Evolutionary conservation across 2,329 filamentous ascomycete species (phyloP).

Genomic region (Pestalotiopsis sp.): DNA sequence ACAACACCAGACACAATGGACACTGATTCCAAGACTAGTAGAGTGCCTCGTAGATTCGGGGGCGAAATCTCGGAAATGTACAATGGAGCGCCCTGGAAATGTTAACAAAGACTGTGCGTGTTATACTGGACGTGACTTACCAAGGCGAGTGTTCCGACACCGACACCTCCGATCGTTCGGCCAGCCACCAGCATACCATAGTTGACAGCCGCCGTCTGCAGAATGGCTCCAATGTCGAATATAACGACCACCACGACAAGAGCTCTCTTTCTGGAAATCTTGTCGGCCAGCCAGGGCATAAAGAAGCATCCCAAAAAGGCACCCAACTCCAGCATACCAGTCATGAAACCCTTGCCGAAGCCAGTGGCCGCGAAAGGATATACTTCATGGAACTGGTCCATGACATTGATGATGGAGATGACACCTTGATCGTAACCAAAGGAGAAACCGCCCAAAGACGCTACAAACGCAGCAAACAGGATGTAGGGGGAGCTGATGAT

Average conservation of each 20-base stretch:
- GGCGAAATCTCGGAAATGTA: slow-evolving; percentile 35
- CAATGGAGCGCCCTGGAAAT: slow-evolving; percentile 10
- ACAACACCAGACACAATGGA: slow-evolving; percentile 52
- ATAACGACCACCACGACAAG: slow-evolving; percentile 37
- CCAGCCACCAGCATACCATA: slow-evolving; percentile 29
- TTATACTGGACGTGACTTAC: background rate
- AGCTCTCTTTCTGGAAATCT: slow-evolving; percentile 42
- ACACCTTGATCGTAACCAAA: slow-evolving; percentile 39
- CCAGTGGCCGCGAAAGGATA: slow-evolving; percentile 35
- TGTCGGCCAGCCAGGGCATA: slow-evolving; percentile 38
- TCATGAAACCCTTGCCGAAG: slow-evolving; percentile 41
- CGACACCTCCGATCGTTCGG: slow-evolving; percentile 29
- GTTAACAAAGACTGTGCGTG: background rate
- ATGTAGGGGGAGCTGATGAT: slow-evolving; percentile 30
- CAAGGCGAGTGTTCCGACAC: slow-evolving; percentile 27
- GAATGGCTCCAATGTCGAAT: slow-evolving; percentile 42
- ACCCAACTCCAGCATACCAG: slow-evolving; percentile 41
- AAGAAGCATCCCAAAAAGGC: slow-evolving; percentile 36
- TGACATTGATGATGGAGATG: slow-evolving; percentile 42
- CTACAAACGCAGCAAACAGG: slow-evolving; percentile 40
- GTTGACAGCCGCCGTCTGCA: slow-evolving; percentile 30
- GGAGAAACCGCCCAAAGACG: slow-evolving; percentile 47
- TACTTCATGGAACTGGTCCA: slow-evolving; percentile 40
- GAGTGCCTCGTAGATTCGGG: slow-evolving; percentile 36
- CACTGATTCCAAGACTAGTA: slow-evolving; percentile 50